Evolutionary conservation across 805 yeast species (phyloP).

Genomic region (Peterozyma xylosa): DNA sequence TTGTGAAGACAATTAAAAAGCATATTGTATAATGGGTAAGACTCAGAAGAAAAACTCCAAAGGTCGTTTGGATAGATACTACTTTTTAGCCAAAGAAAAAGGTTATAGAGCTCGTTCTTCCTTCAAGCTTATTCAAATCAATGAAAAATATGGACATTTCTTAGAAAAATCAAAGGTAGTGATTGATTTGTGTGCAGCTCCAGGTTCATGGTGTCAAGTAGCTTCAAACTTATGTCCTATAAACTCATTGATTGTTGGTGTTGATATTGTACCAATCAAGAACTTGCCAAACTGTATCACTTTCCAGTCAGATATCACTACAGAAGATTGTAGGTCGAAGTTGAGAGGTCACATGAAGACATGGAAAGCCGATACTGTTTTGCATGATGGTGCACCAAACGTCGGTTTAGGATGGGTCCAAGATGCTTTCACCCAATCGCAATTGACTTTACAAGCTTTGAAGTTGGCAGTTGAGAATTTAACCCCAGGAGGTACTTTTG

Average conservation of each 20-base stretch:
- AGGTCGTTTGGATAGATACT: slow-evolving; percentile 98
- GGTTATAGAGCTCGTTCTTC: slow-evolving; percentile 99
- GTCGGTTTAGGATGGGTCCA: slow-evolving; percentile 99
- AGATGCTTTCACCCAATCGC: slow-evolving; percentile 98
- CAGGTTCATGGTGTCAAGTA: slow-evolving; percentile 99
- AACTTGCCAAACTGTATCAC: slow-evolving; percentile 93
- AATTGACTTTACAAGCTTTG: slow-evolving; percentile 87
- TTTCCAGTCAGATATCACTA: slow-evolving; percentile 94
- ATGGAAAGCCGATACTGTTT: slow-evolving; percentile 96
- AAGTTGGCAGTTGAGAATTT: slow-evolving; percentile 92
- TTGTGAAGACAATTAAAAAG: too few species aligned
- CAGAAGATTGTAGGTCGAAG: slow-evolving; percentile 94
- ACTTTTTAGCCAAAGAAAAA: slow-evolving; percentile 92
- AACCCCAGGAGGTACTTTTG: slow-evolving; percentile 87
- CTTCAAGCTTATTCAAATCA: slow-evolving; percentile 88
- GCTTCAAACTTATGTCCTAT: slow-evolving; percentile 91
- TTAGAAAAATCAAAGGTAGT: slow-evolving; percentile 92
- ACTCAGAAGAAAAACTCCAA: slow-evolving; percentile 92
- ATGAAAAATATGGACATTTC: slow-evolving; percentile 95
- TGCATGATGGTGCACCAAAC: slow-evolving; percentile 99
- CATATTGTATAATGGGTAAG: slow-evolving; percentile 56
- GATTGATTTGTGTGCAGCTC: slow-evolving; percentile 97
- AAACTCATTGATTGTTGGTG: slow-evolving; percentile 92
- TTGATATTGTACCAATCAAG: slow-evolving; percentile 96
- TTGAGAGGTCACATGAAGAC: slow-evolving; percentile 95